Base-by-base conservation (phyloP, 2,329 filamentous ascomycete species). In the Knufia petricola region DNA sequence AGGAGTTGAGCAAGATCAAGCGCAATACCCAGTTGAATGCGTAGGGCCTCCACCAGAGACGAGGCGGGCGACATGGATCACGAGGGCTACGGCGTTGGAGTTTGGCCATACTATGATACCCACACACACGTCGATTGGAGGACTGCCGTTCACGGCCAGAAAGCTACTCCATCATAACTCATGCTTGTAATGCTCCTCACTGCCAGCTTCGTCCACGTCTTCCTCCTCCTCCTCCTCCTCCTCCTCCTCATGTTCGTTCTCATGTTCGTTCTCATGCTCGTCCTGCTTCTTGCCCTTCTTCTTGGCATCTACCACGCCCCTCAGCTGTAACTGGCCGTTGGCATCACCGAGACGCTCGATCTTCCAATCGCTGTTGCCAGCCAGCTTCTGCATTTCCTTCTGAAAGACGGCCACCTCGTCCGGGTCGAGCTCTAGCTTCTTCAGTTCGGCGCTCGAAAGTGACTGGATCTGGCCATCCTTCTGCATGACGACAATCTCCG, bases 1-100 rank as follows among this genome's bases (percentile, higher is more conserved):
- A 95, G 62, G 88, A 98, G 71, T 84, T 96, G 68, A 85, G 82
- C 59, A 94, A 94, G 73, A 72, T 94, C 63, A 68, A 59, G n/a
- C n/a, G n/a, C n/a, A n/a, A n/a, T n/a, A n/a, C n/a, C n/a, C n/a
- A n/a, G n/a, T n/a, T n/a, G n/a, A n/a, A n/a, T n/a, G n/a, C n/a
- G n/a, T n/a, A n/a, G n/a, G n/a, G n/a, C n/a, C n/a, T n/a, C n/a
- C n/a, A n/a, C n/a, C n/a, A n/a, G n/a, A n/a, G n/a, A n/a, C n/a
- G n/a, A n/a, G n/a, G n/a, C n/a, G n/a, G n/a, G n/a, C n/a, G 19
- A 19, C 6, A 17, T 6, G n/a, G 19, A 15, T 15, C 32, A 12
- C n/a, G 3, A 17, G 32, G 3, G 32, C 10, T 36, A 6, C 4
- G 10, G 3, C 19, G n/a, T 3, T 36, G 4, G 3, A 9, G 15